Evolutionary conservation across 139 green algal genomes (phyloP).

Genomic region (Chlorella sp.): DNA sequence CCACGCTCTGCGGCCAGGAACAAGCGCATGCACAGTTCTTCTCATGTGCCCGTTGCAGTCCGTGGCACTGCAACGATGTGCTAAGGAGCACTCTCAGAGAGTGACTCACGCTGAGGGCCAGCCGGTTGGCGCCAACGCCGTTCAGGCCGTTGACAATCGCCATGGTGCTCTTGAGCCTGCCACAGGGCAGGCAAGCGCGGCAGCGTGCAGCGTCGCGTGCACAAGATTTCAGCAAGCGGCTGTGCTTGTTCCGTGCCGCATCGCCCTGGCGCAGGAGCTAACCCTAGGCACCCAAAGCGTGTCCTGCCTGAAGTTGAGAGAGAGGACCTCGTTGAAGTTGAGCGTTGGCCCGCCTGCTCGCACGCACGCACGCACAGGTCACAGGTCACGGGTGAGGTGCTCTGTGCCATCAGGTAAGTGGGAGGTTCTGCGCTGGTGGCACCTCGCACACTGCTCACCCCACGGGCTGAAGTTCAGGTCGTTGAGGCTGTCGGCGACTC

Average conservation of each 20-base stretch:
- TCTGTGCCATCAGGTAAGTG: too few species aligned
- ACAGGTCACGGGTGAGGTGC: too few species aligned
- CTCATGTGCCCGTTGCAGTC: too few species aligned
- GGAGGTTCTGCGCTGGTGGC: too few species aligned
- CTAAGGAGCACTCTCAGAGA: not conserved
- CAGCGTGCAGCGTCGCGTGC: not conserved
- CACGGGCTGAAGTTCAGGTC: not conserved
- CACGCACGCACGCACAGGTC: too few species aligned
- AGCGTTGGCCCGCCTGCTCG: not conserved
- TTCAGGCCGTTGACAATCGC: not conserved
- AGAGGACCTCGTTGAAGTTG: not conserved
- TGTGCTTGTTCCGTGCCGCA: too few species aligned
- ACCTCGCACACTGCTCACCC: too few species aligned
- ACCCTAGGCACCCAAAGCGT: not conserved
- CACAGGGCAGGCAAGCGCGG: not conserved
- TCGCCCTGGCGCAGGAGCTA: too few species aligned
- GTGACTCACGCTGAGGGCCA: not conserved
- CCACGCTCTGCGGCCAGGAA: not conserved
- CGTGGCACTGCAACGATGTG: not conserved
- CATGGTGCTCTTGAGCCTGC: not conserved
- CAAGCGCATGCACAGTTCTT: not conserved
- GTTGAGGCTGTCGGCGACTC: not conserved
- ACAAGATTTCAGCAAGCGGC: not conserved
- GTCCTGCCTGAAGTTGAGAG: not conserved
- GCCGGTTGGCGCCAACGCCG: not conserved